A percentile compares a stretch with the other conserved stretches of the same genome.
Conservation (phyloP, 176 grass and related monocot species). For the Lolium perenne region DNA sequence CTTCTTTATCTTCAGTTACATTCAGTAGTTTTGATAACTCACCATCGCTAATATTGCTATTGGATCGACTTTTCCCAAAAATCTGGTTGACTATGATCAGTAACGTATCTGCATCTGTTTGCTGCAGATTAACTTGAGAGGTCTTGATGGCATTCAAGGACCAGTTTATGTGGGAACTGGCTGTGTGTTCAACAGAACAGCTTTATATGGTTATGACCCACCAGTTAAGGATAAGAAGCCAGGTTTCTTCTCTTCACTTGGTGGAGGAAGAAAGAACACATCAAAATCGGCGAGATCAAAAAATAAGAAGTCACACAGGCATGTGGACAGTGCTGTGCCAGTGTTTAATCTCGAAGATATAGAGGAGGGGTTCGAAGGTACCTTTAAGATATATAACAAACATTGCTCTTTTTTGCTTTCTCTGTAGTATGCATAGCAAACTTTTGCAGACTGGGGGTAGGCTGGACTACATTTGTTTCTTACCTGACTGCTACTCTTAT, state of each 20-base stretch:
- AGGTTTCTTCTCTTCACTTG: constrained; percentile 70
- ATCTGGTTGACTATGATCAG: constrained; percentile 7
- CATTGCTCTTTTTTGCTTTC: constrained; percentile 8
- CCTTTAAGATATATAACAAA: constrained; percentile 21
- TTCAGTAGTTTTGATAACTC: constrained; percentile 18
- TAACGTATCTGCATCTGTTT: constrained; percentile 45
- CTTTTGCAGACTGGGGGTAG: not conserved
- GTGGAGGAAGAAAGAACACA: constrained; percentile 75
- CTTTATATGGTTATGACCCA: constrained; percentile 97
- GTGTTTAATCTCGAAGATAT: constrained; percentile 99
- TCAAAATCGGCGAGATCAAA: constrained; percentile 72
- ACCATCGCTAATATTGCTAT: constrained; percentile 33
- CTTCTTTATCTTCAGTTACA: not conserved
- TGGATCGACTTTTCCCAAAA: not conserved
- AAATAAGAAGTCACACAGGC: constrained; percentile 89
- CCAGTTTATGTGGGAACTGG: constrained; percentile 98
- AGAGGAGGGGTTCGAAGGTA: constrained; percentile 98
- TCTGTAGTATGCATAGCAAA: not conserved
- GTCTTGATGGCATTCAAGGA: constrained; percentile 95
- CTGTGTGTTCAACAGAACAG: constrained; percentile 97
- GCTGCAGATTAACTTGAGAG: constrained; percentile 96
- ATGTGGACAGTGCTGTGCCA: constrained; percentile 83
- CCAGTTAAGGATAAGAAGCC: constrained; percentile 75
- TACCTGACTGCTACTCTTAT: constrained; percentile 21
- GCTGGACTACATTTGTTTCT: constrained; percentile 28